Base-by-base conservation (phyloP, 2,329 filamentous ascomycete species). In the Pseudogymnoascus sp. region DNA sequence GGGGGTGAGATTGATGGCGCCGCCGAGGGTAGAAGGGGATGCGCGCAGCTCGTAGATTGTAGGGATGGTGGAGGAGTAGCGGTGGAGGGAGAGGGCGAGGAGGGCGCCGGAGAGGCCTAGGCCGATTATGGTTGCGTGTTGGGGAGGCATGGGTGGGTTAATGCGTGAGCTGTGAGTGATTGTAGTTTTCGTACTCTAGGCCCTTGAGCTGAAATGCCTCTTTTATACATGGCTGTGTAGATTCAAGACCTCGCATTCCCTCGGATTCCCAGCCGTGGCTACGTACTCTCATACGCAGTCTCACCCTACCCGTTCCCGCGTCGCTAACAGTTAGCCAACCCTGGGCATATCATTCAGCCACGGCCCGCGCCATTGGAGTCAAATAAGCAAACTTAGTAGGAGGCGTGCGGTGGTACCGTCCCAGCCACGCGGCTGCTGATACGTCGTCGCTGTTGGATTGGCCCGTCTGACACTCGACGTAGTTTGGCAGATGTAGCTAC, bases 31-130 rank as follows among this genome's bases (percentile, higher is more conserved):
- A 11, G 78, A 76, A 3, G 78, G 76, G 36, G 73, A 68, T 1
- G 77, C 73, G 0, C 80, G 77, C 50, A 81, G 75, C 68, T 83
- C 81, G 67, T 77, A 81, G 64, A 83, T 74, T 42, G 76, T 78
- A 53, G 46, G 46, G 67, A 82, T 76, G 25, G 71, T 50, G 25
- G 77, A 75, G 5, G 70, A 64, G 68, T 76, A 78, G 65, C 79
- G 77, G 38, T 75, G 76, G 61, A 82, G 74, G 11, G 80, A 74
- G 46, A 82, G 73, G 16, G 82, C 81, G 46, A 79, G 78, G 14
- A 78, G 73, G 28, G 83, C 75, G 38, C 81, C 82, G 16, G 80
- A 77, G 25, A 82, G 79, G 23, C 81, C 81, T 6, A 78, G 80
- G 40, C 81, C 81, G 53, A 84, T 73, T 62, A 84, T 78, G 66